A percentile compares a stretch with the other conserved stretches of the same genome.
These are phyloP conservation scores for Gnomoniopsis smithogilvyi DNA, from an alignment of 2,329 filamentous ascomycete species.

Conservation along the genomic window DNA sequence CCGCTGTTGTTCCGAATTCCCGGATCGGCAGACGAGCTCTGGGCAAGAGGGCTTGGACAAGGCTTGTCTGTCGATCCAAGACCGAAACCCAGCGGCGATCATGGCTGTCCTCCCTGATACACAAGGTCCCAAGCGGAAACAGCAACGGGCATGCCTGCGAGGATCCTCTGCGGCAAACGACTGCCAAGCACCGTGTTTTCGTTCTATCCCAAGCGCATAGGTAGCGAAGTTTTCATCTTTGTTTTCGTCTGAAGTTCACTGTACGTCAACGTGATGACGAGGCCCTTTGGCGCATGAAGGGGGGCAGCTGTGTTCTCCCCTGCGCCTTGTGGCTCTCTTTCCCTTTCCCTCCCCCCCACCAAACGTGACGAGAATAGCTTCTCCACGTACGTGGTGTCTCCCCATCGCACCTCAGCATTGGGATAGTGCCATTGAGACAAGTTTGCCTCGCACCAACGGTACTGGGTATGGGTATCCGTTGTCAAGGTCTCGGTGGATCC, in stretches of 20 bases:
- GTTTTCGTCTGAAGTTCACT: slow-evolving; percentile 3
- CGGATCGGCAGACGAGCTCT: background rate
- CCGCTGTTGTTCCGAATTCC: background rate
- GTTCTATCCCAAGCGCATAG: background rate
- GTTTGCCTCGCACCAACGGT: background rate
- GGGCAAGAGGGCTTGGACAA: background rate
- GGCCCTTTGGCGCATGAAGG: background rate
- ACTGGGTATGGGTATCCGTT: background rate
- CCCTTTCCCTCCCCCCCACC: background rate
- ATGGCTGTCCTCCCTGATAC: background rate
- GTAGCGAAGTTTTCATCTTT: background rate
- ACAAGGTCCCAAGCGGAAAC: background rate
- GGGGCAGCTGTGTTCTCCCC: background rate
- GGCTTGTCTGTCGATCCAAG: background rate
- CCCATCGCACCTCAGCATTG: background rate
- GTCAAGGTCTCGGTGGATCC: background rate
- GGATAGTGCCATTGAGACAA: background rate
- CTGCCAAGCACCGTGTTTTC: background rate
- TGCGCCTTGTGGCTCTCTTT: background rate
- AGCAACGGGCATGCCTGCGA: background rate
- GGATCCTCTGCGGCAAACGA: background rate
- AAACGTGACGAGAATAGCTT: background rate
- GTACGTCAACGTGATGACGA: slow-evolving; percentile 6
- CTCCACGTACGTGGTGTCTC: background rate
- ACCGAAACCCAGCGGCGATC: background rate